phyloP scores from a whole-genome alignment of 2,329 filamentous ascomycete species.

The Aspergillus sp. region DNA sequence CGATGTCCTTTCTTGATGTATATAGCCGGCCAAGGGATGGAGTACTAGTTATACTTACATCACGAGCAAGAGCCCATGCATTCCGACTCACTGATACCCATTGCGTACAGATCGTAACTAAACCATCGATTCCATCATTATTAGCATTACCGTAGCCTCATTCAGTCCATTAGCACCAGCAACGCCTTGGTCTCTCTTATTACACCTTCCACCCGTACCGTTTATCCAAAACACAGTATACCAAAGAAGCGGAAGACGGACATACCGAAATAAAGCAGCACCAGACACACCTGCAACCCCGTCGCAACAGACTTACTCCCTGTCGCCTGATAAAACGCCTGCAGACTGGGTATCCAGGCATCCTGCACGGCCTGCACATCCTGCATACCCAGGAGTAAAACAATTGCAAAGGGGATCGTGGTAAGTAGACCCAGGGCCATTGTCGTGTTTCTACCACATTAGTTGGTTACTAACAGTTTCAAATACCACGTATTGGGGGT shows the following conservation, averaged over 20 bases:
- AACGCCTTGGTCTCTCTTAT: too few relatives aligned
- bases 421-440: slow-evolving; percentile 29
- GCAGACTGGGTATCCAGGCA: slow-evolving; percentile 14
- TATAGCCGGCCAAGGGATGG: background rate
- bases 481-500: too few relatives aligned
- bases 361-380: slow-evolving; percentile 28
- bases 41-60: background rate
- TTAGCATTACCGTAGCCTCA: too few relatives aligned
- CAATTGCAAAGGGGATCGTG: slow-evolving; percentile 27
- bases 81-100: slow-evolving; percentile 15
- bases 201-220: background rate
- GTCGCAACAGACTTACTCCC: slow-evolving; percentile 22
- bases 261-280: slow-evolving; percentile 15
- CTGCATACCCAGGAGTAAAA: slow-evolving; percentile 25
- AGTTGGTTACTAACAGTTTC: background rate
- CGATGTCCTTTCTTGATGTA: background rate
- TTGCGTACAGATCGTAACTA: slow-evolving; percentile 15
- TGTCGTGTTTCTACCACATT: slow-evolving; percentile 21
- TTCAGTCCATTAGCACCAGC: too few relatives aligned
- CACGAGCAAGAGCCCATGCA: slow-evolving; percentile 16
- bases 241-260: slow-evolving; percentile 2
- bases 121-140: background rate
- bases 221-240: background rate
- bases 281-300: slow-evolving; percentile 14
- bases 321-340: slow-evolving; percentile 24